A percentile compares a stretch with the other conserved stretches of the same genome.
These are phyloP conservation scores for Penicillium sumatraense DNA, from an alignment of 2,329 filamentous ascomycete genomes.

Conservation along the genomic window DNA sequence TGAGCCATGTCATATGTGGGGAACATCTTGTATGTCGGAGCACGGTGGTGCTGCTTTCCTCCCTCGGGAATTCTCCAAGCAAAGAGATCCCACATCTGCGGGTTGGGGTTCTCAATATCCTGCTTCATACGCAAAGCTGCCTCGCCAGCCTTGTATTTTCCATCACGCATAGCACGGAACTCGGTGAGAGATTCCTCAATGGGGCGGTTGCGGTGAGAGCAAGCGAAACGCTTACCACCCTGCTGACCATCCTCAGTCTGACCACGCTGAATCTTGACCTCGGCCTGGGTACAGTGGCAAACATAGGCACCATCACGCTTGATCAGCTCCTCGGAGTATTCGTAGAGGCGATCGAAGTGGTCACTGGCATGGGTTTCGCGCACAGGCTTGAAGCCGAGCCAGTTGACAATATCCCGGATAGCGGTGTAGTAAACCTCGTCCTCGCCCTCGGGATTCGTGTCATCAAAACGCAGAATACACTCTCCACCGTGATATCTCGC, in stretches of 20 bases:
- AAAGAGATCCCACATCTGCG: conserved; percentile 94
- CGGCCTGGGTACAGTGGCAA: conserved; percentile 79
- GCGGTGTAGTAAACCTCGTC: conserved; percentile 86
- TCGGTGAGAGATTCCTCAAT: conserved; percentile 78
- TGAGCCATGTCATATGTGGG: conserved; percentile 76
- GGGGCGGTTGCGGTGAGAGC: conserved; percentile 75
- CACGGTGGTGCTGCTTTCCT: conserved; percentile 59
- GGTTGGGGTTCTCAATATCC: conserved; percentile 75
- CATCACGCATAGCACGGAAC: conserved; percentile 88
- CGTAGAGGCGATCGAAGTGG: conserved; percentile 86
- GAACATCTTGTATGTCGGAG: conserved; percentile 90
- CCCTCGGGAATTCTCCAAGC: conserved; percentile 83
- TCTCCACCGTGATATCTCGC: conserved; percentile 80
- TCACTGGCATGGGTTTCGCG: conserved; percentile 87
- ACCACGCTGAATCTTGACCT: conserved; percentile 86
- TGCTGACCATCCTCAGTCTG: conserved; percentile 68
- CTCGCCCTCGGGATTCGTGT: conserved; percentile 93
- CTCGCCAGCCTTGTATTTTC: conserved; percentile 82
- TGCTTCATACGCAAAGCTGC: conserved; percentile 94
- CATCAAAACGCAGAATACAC: conserved; percentile 81
- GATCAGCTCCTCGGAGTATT: conserved; percentile 85
- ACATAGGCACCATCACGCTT: conserved; percentile 73
- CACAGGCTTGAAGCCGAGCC: conserved; percentile 80
- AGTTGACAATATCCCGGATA: conserved; percentile 85
- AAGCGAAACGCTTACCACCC: conserved; percentile 73